Evolutionary conservation across 2,329 filamentous ascomycete genomes (phyloP).

Genomic region (Aspergillus sergii): DNA sequence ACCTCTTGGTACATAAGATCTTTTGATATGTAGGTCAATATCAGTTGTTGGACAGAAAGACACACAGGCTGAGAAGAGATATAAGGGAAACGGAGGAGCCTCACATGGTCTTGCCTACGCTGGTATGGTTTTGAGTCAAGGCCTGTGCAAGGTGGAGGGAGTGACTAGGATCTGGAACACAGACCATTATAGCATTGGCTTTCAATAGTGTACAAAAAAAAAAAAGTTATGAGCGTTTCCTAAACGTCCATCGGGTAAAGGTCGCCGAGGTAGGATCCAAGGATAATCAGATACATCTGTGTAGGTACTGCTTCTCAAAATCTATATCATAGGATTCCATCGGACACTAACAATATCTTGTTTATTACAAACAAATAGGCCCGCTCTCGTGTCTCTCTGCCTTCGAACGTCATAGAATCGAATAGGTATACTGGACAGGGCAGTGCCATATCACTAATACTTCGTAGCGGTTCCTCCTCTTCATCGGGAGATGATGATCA

Average conservation of each 20-base stretch:
- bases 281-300: no score
- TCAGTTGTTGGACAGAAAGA: neutral
- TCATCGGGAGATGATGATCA: conserved; percentile 9
- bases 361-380: neutral
- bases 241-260: neutral
- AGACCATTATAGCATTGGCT: neutral
- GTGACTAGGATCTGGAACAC: neutral
- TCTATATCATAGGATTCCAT: no score
- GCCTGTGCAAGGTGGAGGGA: neutral
- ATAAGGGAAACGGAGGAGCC: neutral
- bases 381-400: neutral
- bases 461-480: neutral
- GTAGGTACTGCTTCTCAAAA: no score
- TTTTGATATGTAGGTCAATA: neutral
- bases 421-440: neutral
- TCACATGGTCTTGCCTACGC: no score
- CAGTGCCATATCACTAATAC: neutral
- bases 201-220: neutral
- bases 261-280: no score
- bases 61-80: neutral
- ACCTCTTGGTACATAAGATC: neutral
- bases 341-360: neutral
- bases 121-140: neutral
- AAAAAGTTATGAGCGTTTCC: neutral
- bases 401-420: neutral